These are phyloP conservation scores for Penicillium riverlandense DNA, from an alignment of 495 filamentous ascomycete genomes.

Conservation along the genomic window DNA sequence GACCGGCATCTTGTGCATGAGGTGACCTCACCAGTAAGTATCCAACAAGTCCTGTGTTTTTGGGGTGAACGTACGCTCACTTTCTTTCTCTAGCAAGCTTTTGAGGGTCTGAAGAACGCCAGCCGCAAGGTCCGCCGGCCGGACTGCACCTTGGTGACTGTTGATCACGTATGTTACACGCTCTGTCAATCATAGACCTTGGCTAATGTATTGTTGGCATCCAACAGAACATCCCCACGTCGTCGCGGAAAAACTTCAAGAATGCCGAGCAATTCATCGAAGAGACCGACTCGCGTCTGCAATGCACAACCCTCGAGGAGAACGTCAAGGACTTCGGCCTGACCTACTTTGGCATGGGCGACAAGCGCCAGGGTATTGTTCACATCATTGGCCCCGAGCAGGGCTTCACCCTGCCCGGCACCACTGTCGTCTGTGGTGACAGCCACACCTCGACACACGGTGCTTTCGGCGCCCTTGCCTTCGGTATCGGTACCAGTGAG, in stretches of 20 bases:
- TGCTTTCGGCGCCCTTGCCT: constrained; percentile 90
- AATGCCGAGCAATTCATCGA: constrained; percentile 80
- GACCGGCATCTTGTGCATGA: constrained; percentile 96
- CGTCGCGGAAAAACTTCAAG: constrained; percentile 83
- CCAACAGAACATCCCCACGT: constrained; percentile 83
- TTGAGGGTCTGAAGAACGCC: constrained; percentile 87
- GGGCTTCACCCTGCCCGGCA: constrained; percentile 95
- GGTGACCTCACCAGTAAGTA: constrained; percentile 72
- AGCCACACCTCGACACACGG: constrained; percentile 97
- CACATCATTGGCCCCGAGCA: constrained; percentile 99
- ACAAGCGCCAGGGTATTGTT: constrained; percentile 96
- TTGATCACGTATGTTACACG: constrained; percentile 77
- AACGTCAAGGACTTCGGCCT: constrained; percentile 96
- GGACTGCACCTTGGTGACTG: constrained; percentile 93
- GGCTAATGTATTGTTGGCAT: constrained; percentile 5
- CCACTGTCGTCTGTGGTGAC: constrained; percentile 96
- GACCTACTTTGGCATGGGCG: constrained; percentile 94
- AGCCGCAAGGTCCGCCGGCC: constrained; percentile 81
- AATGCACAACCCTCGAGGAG: constrained; percentile 92
- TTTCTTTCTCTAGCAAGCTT: constrained; percentile 65
- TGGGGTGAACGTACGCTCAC: background rate
- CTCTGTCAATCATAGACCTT: background rate
- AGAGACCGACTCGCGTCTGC: constrained; percentile 84
- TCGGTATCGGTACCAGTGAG: constrained; percentile 96
- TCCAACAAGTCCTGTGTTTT: background rate